Evolutionary conservation across 1,284 basidiomycete genomes (phyloP), one percentile per base, ranked within the genome.

Genomic region (Pseudozyma sp.): DNA sequence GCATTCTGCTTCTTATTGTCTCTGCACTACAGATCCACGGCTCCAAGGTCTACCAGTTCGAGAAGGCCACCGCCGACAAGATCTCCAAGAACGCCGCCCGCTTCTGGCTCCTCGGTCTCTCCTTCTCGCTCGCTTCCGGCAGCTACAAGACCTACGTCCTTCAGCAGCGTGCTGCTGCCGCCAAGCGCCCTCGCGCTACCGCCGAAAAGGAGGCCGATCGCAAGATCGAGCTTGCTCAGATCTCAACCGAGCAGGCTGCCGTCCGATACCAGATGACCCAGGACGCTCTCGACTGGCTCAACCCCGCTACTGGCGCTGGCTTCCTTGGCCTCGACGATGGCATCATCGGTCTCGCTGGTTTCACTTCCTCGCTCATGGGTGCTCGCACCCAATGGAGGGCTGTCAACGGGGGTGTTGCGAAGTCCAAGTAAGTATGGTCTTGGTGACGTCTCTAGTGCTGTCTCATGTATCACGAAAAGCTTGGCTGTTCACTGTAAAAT

Each of bases 241-340:
- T 93, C 42, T 85, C 89, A 74, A 93, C 92, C 45, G 88, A 91
- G 76, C 90, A 90, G 60, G 65, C 87, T 35, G 89, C 89, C 8
- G 89, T 90, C 34, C 89, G 91, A 21, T 89, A 89, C 79, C 94
- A 96, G 86, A 90, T 96, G 82, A 86, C 91, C 53, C 90, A 93
- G 76, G 94, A 96, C 85, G 83, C 89, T 19, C 87, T 94, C 66
- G 94, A 96, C 83, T 86, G 95, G 75, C 93, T 93, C 90, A 90
- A 95, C 82, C 97, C 96, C 12, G 92, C 94, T 12, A 91, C 92
- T 48, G 92, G 89, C 70, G 88, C 95, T 49, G 93, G 92, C 50
- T 87, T 93, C 67, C 89, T 92, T 74, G 89, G 90, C 78, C 83
- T 97, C 76, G 95, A 92, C 84, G 96, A 99, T 70, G 96, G 96